Evolutionary conservation across 148 eudicot species (phyloP).

Genomic region (Dianthus caryophyllus): DNA sequence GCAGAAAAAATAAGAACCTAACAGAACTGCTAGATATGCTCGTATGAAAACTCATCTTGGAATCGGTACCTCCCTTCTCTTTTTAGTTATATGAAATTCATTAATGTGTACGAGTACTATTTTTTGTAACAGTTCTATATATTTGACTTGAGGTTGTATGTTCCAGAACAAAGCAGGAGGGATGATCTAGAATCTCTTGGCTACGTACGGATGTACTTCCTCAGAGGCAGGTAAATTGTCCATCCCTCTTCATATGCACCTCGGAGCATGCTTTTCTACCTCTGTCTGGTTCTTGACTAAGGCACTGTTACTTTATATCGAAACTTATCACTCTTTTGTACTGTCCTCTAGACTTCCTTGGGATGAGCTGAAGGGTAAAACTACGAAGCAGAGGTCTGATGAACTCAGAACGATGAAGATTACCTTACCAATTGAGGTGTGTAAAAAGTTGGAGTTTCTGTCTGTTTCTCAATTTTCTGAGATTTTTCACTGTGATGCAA

Average conservation of each 20-base stretch:
- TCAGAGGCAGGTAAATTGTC: conserved; percentile 72
- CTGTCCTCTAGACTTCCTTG: conserved; percentile 71
- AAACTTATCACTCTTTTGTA: conserved; percentile 9
- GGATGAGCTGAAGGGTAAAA: conserved; percentile 95
- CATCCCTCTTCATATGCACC: neutral
- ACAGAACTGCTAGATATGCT: conserved; percentile 95
- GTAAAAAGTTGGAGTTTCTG: neutral
- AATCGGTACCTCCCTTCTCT: conserved; percentile 48
- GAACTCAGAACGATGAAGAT: conserved; percentile 85
- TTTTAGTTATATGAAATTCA: neutral
- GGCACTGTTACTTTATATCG: neutral
- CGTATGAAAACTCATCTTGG: conserved; percentile 98
- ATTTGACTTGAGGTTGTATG: conserved; percentile 26
- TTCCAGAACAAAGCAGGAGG: conserved; percentile 87
- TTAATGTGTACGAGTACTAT: too few species aligned
- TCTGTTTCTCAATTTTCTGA: neutral
- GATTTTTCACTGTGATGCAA: conserved; percentile 7
- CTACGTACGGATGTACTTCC: conserved; percentile 82
- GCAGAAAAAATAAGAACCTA: conserved; percentile 93
- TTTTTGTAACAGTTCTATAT: neutral
- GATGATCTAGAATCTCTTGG: conserved; percentile 99
- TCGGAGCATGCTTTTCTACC: too few species aligned
- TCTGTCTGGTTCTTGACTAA: too few species aligned
- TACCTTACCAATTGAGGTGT: conserved; percentile 91
- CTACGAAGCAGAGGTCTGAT: conserved; percentile 87